These are phyloP conservation scores for Colletotrichum kahawae DNA, from an alignment of 2,329 filamentous ascomycete genomes.

Conservation along the genomic window DNA sequence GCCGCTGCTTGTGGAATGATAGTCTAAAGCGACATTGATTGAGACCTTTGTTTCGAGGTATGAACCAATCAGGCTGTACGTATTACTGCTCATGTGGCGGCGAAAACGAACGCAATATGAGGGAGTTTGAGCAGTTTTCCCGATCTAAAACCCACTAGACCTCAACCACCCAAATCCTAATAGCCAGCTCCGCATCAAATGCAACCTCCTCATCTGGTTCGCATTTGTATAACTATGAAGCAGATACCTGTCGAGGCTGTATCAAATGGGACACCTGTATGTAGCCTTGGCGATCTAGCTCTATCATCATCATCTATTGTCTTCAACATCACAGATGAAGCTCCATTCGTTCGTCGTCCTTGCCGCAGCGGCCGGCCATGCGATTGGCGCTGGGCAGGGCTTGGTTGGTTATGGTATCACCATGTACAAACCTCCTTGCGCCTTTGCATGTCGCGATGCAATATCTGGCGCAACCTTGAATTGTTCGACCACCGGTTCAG, in stretches of 20 bases:
- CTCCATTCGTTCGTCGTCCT: background rate
- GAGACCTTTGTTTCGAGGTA: background rate
- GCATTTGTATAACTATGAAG: background rate
- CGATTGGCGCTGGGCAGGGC: background rate
- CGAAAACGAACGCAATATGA: background rate
- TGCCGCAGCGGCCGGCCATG: background rate
- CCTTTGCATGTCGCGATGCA: conserved; percentile 37
- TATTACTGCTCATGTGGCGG: background rate
- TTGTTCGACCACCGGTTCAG: background rate
- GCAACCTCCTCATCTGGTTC: background rate
- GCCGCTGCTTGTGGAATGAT: background rate
- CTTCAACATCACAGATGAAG: background rate
- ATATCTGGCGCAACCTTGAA: conserved; percentile 26
- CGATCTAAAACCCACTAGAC: background rate
- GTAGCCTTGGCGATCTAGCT: background rate
- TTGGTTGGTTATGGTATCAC: background rate
- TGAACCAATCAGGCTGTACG: background rate
- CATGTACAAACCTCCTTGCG: conserved; percentile 39
- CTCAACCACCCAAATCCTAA: background rate
- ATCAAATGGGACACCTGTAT: background rate
- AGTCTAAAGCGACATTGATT: background rate
- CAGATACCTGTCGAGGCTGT: background rate
- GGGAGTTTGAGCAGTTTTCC: background rate
- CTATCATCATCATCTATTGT: background rate
- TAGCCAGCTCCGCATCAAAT: background rate